Evolutionary conservation across 2,329 filamentous ascomycete species (phyloP), one percentile per base, ranked within the genome.

Genomic region (Myriosclerotinia scirpicola): DNA sequence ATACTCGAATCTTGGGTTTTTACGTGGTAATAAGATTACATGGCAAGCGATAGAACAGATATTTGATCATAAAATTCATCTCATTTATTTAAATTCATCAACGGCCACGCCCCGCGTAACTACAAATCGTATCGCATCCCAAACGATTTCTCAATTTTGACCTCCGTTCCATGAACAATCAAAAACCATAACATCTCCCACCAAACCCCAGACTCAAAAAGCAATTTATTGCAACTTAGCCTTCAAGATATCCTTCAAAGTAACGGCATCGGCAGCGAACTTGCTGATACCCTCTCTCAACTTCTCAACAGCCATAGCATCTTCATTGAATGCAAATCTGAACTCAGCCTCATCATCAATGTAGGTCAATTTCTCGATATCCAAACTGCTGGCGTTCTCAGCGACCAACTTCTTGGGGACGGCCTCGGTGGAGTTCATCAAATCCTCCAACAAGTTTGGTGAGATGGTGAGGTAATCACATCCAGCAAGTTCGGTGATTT

Each of bases 251-350:
- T 87, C 86, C 90, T 98, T 98, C 76, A 99, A 89, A 68, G 92
- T 96, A 73, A 93, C 83, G 73, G 95, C 93, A 78, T 99, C 95
- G 74, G 95, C 95, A 68, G 95, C 94, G 78, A 99, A 99, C 85
- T 97, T 97, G 86, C 92, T 96, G 85, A 99, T 99, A 82, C 95
- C 95, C 84, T 99, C 95, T 70, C 93, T 91, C 75, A 99, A 89
- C 90, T 99, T 99, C 90, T 98, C 93, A 73, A 96, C 92, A 71
- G 92, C 95, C 95, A 99, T 99, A 81, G 94, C 90, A 78, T 99
- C 93, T 87, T 99, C 95, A 87, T 99, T 99, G 89, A 99, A 97
- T 82, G 93, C 91, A 85, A 97, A 99, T 80, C 95, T 93, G 93
- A 98, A 99, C 60, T 81, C 77, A 64, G 93, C 76, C 87, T 99